A percentile compares a stretch with the other conserved stretches of the same genome.
These are phyloP conservation scores for Dryas octopetala DNA, from an alignment of 306 rosid genomes.

Conservation along the genomic window DNA sequence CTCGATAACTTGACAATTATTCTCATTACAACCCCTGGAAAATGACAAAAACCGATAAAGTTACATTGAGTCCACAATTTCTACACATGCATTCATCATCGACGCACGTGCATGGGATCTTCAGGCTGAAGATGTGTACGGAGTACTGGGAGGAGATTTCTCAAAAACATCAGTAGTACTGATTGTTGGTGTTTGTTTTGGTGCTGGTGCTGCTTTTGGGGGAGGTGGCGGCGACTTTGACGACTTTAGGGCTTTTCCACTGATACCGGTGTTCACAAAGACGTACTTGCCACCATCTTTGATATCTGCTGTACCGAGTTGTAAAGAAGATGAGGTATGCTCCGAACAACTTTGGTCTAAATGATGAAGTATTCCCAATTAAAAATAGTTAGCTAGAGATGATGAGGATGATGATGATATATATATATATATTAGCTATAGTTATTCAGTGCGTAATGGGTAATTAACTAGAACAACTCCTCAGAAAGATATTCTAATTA, in stretches of 20 bases:
- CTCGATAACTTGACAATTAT: neutral
- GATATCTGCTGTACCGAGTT: neutral
- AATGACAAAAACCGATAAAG: too few species aligned
- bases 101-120: too few species aligned
- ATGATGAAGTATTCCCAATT: neutral
- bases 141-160: neutral
- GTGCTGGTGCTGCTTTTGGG: conserved; percentile 12
- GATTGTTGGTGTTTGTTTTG: neutral
- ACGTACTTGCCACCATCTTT: neutral
- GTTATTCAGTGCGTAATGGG: too few species aligned
- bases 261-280: too few species aligned
- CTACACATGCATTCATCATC: too few species aligned
- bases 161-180: neutral
- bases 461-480: too few species aligned
- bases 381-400: neutral
- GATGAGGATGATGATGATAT: too few species aligned
- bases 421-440: too few species aligned
- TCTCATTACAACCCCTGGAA: neutral
- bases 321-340: neutral
- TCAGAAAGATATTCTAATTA: too few species aligned
- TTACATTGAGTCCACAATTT: too few species aligned
- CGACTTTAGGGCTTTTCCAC: neutral
- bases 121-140: neutral
- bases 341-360: neutral
- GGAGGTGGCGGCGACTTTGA: conserved; percentile 15